Evolutionary conservation across 2,329 filamentous ascomycete genomes (phyloP).

Genomic region (Botrytis sinoallii): DNA sequence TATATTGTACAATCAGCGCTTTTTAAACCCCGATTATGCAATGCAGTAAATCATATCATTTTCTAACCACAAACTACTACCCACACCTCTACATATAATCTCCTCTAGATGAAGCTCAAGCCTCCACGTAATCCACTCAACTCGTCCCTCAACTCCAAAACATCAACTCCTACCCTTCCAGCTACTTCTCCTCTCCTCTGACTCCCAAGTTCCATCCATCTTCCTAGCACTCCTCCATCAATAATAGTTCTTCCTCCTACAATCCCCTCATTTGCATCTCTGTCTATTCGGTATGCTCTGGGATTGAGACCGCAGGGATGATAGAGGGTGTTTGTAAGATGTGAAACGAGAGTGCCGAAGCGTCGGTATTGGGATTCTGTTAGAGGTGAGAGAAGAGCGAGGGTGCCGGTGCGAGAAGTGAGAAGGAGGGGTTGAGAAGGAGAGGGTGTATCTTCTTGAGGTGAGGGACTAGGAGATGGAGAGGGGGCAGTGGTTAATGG

Average conservation of each 20-base stretch:
- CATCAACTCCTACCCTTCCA: constrained; percentile 65
- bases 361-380: constrained; percentile 80
- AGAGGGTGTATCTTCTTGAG: constrained; percentile 33
- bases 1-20: background rate
- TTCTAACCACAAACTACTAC: background rate
- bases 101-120: constrained; percentile 1
- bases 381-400: constrained; percentile 75
- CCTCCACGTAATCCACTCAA: constrained; percentile 56
- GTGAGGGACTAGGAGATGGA: constrained; percentile 32
- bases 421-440: constrained; percentile 57
- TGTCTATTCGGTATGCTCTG: constrained; percentile 68
- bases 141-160: constrained; percentile 67
- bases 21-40: background rate
- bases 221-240: constrained; percentile 70
- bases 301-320: constrained; percentile 80
- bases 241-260: constrained; percentile 51
- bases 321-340: constrained; percentile 72
- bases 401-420: constrained; percentile 70
- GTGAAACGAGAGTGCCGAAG: constrained; percentile 75
- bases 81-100: background rate
- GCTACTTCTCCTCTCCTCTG: constrained; percentile 71
- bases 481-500: constrained; percentile 44
- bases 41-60: background rate
- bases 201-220: constrained; percentile 74
- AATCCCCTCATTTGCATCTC: constrained; percentile 44